phyloP scores from a whole-genome alignment of 305 asterid species.

The Nicotiana rustica region DNA sequence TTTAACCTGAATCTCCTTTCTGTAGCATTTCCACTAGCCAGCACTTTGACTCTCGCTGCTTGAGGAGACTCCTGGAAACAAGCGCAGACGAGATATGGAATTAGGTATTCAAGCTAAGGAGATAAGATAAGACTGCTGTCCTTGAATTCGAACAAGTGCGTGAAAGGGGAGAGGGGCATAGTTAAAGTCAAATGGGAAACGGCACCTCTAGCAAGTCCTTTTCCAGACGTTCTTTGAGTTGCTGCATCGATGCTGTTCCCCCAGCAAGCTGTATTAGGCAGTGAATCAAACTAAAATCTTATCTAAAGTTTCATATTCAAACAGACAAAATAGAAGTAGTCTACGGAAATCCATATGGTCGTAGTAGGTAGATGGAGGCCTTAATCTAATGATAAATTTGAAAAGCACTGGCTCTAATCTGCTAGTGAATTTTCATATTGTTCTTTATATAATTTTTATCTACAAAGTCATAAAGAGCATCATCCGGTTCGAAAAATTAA shows the following conservation, averaged over 20 bases:
- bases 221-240: conserved; percentile 95
- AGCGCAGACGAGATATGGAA: conserved; percentile 7
- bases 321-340: neutral
- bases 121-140: conserved; percentile 16
- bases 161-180: neutral
- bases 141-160: neutral
- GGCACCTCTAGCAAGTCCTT: conserved; percentile 93
- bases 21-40: conserved; percentile 98
- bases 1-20: conserved; percentile 95
- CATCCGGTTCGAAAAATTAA: neutral
- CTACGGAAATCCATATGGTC: neutral
- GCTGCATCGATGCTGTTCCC: conserved; percentile 98
- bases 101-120: neutral
- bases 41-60: conserved; percentile 92
- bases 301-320: conserved; percentile 9
- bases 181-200: conserved; percentile 10
- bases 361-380: neutral
- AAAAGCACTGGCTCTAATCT: neutral
- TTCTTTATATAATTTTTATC: neutral
- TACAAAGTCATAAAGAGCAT: neutral
- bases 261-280: conserved; percentile 83
- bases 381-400: conserved; percentile 17
- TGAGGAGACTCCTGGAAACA: conserved; percentile 90
- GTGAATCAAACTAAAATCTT: conserved; percentile 26
- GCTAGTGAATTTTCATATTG: neutral